Conservation (phyloP, 768 basidiomycete genomes). For the Glaciozyma martinii region DNA sequence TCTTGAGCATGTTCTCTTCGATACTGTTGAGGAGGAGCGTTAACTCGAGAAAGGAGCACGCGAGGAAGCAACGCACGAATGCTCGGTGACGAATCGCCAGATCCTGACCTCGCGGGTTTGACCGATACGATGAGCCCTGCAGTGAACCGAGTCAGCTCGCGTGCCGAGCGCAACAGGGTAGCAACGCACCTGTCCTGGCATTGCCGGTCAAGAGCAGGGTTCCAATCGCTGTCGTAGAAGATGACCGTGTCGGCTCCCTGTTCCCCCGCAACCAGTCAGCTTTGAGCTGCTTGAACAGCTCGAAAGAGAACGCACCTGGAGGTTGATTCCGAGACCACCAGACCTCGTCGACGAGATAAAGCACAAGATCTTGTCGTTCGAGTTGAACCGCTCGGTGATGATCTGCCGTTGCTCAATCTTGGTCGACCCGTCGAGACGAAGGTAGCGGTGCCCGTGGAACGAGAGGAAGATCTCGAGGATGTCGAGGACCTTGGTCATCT, state of each 20-base stretch:
- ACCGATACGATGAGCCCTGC: slow-evolving; percentile 36
- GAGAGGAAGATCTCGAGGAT: slow-evolving; percentile 89
- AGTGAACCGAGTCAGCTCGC: not conserved
- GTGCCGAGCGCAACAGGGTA: slow-evolving; percentile 39
- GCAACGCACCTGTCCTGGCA: slow-evolving; percentile 45
- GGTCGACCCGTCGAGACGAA: slow-evolving; percentile 88
- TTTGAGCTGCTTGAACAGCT: no score
- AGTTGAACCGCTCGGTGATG: slow-evolving; percentile 45
- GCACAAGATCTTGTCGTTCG: slow-evolving; percentile 41
- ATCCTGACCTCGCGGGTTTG: slow-evolving; percentile 85
- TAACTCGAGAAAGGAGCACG: not conserved
- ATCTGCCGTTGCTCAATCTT: slow-evolving; percentile 76
- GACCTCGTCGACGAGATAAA: slow-evolving; percentile 45
- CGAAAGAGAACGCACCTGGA: slow-evolving; percentile 14
- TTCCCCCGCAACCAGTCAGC: not conserved
- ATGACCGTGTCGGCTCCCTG: slow-evolving; percentile 46
- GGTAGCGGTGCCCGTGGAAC: slow-evolving; percentile 84
- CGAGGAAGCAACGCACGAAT: slow-evolving; percentile 30
- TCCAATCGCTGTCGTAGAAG: slow-evolving; percentile 46
- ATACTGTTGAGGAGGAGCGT: slow-evolving; percentile 54
- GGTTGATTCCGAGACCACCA: slow-evolving; percentile 81
- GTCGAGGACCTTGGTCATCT: slow-evolving; percentile 90
- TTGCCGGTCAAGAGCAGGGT: slow-evolving; percentile 45
- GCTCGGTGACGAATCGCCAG: slow-evolving; percentile 65
- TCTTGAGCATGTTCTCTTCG: slow-evolving; percentile 90